These are phyloP conservation scores for Arxiozyma slooffiae DNA, from an alignment of 1,139 yeast species.

Conservation along the genomic window DNA sequence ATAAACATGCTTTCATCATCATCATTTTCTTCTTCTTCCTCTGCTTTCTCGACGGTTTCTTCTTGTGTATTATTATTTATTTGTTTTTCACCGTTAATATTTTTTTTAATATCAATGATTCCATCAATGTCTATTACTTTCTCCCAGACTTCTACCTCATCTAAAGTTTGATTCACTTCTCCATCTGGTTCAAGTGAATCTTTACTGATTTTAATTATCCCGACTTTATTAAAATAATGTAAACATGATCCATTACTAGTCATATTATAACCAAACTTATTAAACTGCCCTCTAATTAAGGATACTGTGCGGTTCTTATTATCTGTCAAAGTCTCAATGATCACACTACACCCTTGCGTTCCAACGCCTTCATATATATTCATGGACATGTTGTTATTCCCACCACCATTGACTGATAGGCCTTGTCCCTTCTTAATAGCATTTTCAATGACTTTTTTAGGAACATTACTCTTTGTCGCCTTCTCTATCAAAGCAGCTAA, in stretches of 20 bases:
- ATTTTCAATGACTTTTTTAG: slow-evolving; percentile 74
- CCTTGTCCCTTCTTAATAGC: slow-evolving; percentile 84
- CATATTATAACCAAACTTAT: slow-evolving; percentile 43
- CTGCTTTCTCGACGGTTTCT: slow-evolving; percentile 18
- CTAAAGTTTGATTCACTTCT: neutral
- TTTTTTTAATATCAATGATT: slow-evolving; percentile 61
- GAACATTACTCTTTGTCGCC: slow-evolving; percentile 68
- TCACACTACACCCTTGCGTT: slow-evolving; percentile 81
- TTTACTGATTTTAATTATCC: slow-evolving; percentile 37
- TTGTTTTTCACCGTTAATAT: slow-evolving; percentile 36
- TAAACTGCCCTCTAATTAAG: slow-evolving; percentile 63
- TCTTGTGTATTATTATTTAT: no score
- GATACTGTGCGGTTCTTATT: slow-evolving; percentile 78
- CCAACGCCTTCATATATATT: slow-evolving; percentile 83
- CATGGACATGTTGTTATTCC: slow-evolving; percentile 36
- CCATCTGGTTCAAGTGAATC: slow-evolving; percentile 35
- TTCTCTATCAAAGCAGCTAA: slow-evolving; percentile 66
- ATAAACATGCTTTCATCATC: slow-evolving; percentile 14
- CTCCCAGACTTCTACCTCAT: slow-evolving; percentile 42
- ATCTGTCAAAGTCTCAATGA: slow-evolving; percentile 80
- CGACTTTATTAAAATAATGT: slow-evolving; percentile 68
- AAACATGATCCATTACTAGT: slow-evolving; percentile 49
- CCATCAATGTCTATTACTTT: slow-evolving; percentile 65
- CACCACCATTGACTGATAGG: slow-evolving; percentile 33
- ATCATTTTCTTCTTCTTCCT: slow-evolving; percentile 31